Percentiles rank a stretch among this genome's conserved stretches.
Evolutionary conservation across 1,284 basidiomycete species (phyloP).

Genomic region (Grifola frondosa): DNA sequence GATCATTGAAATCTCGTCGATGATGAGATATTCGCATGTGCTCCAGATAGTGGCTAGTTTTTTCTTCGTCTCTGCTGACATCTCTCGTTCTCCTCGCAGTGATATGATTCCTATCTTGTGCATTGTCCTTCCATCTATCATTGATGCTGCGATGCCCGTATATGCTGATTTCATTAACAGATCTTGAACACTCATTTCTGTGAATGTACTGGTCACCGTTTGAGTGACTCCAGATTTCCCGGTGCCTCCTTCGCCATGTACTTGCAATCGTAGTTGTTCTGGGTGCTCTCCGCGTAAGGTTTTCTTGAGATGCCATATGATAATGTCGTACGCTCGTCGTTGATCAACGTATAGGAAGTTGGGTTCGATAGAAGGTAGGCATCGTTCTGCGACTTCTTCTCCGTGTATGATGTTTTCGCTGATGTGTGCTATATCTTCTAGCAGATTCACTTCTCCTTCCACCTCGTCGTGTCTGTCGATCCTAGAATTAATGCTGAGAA

Average conservation of each 20-base stretch:
- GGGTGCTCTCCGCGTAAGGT: slow-evolving; percentile 17
- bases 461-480: too few relatives aligned
- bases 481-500: too few relatives aligned
- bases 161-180: slow-evolving; percentile 33
- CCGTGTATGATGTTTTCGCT: too few relatives aligned
- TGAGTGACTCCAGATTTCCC: slow-evolving; percentile 40
- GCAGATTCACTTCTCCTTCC: too few relatives aligned
- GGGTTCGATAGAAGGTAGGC: too few relatives aligned
- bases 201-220: slow-evolving; percentile 30
- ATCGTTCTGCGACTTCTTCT: too few relatives aligned
- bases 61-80: slow-evolving; percentile 1
- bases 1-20: slow-evolving; percentile 38
- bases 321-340: slow-evolving; percentile 33
- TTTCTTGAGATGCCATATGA: slow-evolving; percentile 30
- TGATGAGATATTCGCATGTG: slow-evolving; percentile 33
- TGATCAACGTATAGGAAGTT: too few relatives aligned
- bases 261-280: slow-evolving; percentile 30
- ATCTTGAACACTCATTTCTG: background rate
- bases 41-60: slow-evolving; percentile 13
- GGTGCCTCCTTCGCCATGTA: slow-evolving; percentile 37
- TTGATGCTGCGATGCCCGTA: slow-evolving; percentile 36
- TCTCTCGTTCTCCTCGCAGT: slow-evolving; percentile 8
- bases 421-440: too few relatives aligned
- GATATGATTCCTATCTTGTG: slow-evolving; percentile 15
- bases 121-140: slow-evolving; percentile 34